Conservation (phyloP, 169 alveolate genomes). For the Sarcocystis neurona region DNA sequence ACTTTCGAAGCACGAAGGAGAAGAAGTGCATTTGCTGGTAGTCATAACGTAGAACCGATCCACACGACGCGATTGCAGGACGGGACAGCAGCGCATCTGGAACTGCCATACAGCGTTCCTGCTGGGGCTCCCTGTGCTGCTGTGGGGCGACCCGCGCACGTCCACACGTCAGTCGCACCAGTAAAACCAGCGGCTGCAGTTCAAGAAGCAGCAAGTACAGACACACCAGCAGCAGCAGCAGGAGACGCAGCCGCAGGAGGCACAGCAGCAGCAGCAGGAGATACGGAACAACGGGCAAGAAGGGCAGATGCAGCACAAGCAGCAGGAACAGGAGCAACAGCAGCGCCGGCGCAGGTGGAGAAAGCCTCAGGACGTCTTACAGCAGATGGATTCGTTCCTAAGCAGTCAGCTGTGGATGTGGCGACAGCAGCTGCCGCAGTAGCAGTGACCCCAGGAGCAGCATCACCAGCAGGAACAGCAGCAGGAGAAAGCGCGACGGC, state of each 20-base stretch:
- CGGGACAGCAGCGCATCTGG: too few relatives aligned
- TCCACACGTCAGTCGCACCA: constrained; percentile 44
- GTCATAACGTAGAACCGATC: too few relatives aligned
- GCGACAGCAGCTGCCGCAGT: not conserved
- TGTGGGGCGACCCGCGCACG: constrained; percentile 44
- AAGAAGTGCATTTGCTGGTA: too few relatives aligned
- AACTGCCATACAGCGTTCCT: too few relatives aligned
- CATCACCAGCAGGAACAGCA: not conserved
- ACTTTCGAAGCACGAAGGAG: too few relatives aligned
- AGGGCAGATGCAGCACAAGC: constrained; percentile 12
- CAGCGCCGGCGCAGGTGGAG: not conserved
- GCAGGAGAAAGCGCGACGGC: not conserved
- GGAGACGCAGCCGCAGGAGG: not conserved
- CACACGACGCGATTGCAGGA: too few relatives aligned
- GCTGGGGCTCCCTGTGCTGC: constrained; percentile 42
- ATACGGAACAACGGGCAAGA: not conserved
- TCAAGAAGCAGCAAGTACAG: not conserved
- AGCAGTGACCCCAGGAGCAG: not conserved
- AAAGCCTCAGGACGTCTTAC: not conserved
- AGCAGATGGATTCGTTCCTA: not conserved
- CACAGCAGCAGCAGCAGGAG: not conserved
- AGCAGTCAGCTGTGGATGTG: not conserved
- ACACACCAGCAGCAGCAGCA: too few relatives aligned
- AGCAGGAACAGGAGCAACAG: constrained; percentile 10
- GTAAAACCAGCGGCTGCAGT: too few relatives aligned